A percentile compares a stretch with the other conserved stretches of the same genome.
Evolutionary conservation across 768 basidiomycete genomes (phyloP).

Genomic region (Jaapia argillacea): DNA sequence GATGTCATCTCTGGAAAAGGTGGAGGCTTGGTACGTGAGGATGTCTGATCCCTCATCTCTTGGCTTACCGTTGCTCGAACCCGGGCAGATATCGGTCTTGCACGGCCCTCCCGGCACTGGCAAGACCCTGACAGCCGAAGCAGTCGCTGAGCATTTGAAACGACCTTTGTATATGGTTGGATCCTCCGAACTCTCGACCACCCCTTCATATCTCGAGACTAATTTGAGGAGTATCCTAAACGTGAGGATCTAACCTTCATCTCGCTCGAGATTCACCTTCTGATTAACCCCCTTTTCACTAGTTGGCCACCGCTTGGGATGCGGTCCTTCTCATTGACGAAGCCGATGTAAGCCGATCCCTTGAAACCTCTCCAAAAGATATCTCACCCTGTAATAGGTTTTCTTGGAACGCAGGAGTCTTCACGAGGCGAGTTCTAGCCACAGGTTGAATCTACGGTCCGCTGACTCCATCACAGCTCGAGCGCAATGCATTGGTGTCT

Average conservation of each 20-base stretch:
- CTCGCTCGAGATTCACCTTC: background rate
- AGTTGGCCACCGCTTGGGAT: constrained; percentile 15
- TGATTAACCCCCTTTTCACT: constrained; percentile 27
- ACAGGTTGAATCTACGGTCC: background rate
- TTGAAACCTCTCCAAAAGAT: background rate
- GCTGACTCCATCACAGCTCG: constrained; percentile 5
- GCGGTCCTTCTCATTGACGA: constrained; percentile 16
- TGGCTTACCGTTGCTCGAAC: background rate
- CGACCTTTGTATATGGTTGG: constrained; percentile 44
- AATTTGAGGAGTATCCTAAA: constrained; percentile 20
- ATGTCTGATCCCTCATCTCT: background rate
- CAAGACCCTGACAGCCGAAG: constrained; percentile 54
- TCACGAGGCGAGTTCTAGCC: background rate
- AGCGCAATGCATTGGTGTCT: constrained; percentile 17
- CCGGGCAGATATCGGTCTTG: constrained; percentile 13
- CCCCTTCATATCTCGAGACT: constrained; percentile 31
- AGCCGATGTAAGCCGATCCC: constrained; percentile 10
- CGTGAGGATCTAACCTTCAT: constrained; percentile 3
- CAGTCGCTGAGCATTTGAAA: constrained; percentile 44
- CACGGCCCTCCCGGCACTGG: constrained; percentile 19
- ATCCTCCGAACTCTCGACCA: constrained; percentile 45
- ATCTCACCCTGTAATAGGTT: background rate
- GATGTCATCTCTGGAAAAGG: constrained; percentile 1
- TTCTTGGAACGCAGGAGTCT: background rate
- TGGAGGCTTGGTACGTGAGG: background rate